A percentile compares a stretch with the other conserved stretches of the same genome.
These are phyloP conservation scores for Ascochyta pisi DNA, from an alignment of 2,329 filamentous ascomycete species.

Conservation along the genomic window DNA sequence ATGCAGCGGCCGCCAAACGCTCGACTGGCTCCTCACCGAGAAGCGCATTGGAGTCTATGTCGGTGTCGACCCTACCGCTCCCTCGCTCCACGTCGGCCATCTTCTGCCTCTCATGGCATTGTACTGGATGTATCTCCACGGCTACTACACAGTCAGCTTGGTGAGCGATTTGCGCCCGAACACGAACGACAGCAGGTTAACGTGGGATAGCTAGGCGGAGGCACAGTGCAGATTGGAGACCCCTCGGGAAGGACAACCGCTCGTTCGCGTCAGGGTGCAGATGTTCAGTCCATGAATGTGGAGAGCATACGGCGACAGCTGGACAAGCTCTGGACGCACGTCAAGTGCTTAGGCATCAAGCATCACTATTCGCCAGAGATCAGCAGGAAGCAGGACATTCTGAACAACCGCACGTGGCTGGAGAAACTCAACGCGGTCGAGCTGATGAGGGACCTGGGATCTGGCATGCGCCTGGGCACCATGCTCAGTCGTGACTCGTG, in stretches of 20 bases:
- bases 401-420: constrained; percentile 89
- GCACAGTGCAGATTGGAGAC: constrained; percentile 80
- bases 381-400: constrained; percentile 70
- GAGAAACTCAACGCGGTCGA: constrained; percentile 74
- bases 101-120: constrained; percentile 82
- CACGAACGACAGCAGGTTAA: constrained; percentile 30
- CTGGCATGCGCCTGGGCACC: constrained; percentile 76
- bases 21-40: constrained; percentile 68
- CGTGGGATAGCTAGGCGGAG: constrained; percentile 65
- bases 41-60: constrained; percentile 78
- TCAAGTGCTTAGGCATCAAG: constrained; percentile 68
- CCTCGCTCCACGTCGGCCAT: constrained; percentile 81
- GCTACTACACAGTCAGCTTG: constrained; percentile 71
- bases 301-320: constrained; percentile 73
- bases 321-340: constrained; percentile 75
- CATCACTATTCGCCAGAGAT: constrained; percentile 70
- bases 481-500: constrained; percentile 90
- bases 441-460: constrained; percentile 76
- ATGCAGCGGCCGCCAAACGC: constrained; percentile 55
- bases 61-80: constrained; percentile 81
- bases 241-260: constrained; percentile 73
- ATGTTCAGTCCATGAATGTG: constrained; percentile 68
- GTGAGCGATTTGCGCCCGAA: constrained; percentile 42
- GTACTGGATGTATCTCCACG: constrained; percentile 83
- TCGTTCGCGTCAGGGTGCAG: constrained; percentile 61